Conservation (phyloP, 257 asterid genomes). For the Eucommia ulmoides region DNA sequence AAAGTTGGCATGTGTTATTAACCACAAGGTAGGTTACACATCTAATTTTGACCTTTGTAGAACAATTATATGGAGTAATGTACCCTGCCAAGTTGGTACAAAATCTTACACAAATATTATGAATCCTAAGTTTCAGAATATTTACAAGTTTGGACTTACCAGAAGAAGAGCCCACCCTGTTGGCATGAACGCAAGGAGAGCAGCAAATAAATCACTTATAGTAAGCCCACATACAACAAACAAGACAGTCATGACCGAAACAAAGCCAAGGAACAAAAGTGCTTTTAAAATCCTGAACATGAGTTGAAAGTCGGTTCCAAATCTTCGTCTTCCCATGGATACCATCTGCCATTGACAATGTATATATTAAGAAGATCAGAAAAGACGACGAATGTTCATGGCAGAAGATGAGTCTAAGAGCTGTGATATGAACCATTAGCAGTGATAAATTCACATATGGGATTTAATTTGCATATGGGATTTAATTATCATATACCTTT, state of each 20-base stretch:
- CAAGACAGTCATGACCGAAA: conserved; percentile 85
- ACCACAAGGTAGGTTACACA: no score
- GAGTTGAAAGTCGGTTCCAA: conserved; percentile 94
- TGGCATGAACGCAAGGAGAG: conserved; percentile 89
- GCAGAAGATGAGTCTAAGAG: no score
- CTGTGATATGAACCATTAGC: no score
- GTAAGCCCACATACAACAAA: conserved; percentile 71
- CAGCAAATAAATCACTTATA: conserved; percentile 67
- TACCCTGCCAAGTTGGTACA: no score
- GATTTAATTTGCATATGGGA: no score
- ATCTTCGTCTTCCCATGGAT: conserved; percentile 89
- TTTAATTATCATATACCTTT: no score
- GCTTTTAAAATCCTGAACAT: conserved; percentile 97
- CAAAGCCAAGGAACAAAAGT: conserved; percentile 77
- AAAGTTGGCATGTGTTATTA: no score
- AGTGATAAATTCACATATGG: no score
- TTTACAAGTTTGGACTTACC: conserved; percentile 25
- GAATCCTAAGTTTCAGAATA: neutral
- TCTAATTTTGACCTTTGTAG: no score
- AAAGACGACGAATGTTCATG: no score
- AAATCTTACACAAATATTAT: neutral
- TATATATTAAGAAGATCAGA: no score
- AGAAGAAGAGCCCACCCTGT: conserved; percentile 96
- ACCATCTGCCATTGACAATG: conserved; percentile 48
- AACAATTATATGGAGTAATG: no score